Base-by-base conservation (phyloP, 208 protist species). In the Crithidia mellificae region DNA sequence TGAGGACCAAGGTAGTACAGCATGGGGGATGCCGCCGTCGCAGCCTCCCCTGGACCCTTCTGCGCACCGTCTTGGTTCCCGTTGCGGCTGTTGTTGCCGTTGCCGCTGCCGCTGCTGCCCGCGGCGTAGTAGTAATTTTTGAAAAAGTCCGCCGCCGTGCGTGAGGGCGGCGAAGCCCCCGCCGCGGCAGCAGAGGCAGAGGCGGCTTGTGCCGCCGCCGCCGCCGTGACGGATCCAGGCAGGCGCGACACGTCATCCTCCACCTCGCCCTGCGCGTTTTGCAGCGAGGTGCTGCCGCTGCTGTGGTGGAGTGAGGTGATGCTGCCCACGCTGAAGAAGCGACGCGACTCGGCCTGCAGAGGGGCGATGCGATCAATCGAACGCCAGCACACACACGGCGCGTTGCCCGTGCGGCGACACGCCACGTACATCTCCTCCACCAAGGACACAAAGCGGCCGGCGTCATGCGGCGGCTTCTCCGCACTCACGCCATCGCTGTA, bases 1-100 rank as follows among this genome's bases (percentile, higher is more conserved):
- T 55, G 66, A 11, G 68, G 84, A 20, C 67, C 75, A 27, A 83
- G 63, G 59, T 80, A 93, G 63, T 68, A 83, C 9, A 80, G 57
- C 22, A 32, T 71, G 17, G 50, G 15, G 2, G 68, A 20, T 34
- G 63, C n/a, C 29, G 34, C 24, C 14, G 59, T 20, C 24, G 36
- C 32, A 2, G 54, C 55, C 6, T 32, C 63, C 39, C n/a, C 34
- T 41, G 19, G 34, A 4, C 3, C n/a, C 3, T 44, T 44, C 32
- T 41, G 36, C 36, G 8, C 29, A 2, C 15, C 9, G 15, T 17
- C 51, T 29, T 34, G 17, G 9, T 5, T 12, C 20, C n/a, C 0
- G 36, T 30, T 17, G 49, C 39, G 44, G 6, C 27, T 24, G 24
- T 17, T 47, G 34, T 22, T 27, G 20, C 30, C 43, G 34, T 64